A percentile compares a stretch with the other conserved stretches of the same genome.
Evolutionary conservation across 768 basidiomycete genomes (phyloP).

Genomic region (Lactarius trivialis): DNA sequence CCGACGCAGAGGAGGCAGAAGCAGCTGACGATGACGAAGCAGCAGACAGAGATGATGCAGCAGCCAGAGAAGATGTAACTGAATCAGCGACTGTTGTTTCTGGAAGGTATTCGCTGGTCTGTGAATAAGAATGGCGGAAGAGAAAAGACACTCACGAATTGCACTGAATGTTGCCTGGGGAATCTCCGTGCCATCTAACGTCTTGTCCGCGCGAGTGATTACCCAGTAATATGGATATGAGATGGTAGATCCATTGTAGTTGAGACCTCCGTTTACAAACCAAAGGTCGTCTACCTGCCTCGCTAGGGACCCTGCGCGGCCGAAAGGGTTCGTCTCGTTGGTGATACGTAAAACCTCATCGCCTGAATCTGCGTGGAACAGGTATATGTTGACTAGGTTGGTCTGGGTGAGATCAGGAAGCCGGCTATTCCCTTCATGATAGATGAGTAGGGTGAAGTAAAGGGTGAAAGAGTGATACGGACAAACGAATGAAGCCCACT

Average conservation of each 20-base stretch:
- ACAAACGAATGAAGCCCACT: constrained; percentile 79
- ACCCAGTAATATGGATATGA: constrained; percentile 74
- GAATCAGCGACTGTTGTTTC: constrained; percentile 75
- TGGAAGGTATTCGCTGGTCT: constrained; percentile 27
- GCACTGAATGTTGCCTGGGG: constrained; percentile 73
- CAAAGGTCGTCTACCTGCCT: constrained; percentile 66
- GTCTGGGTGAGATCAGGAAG: constrained; percentile 59
- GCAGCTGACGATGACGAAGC: constrained; percentile 20
- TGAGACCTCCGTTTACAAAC: constrained; percentile 52
- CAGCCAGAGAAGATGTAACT: constrained; percentile 47
- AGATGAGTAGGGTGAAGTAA: constrained; percentile 16
- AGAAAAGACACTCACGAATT: constrained; percentile 55
- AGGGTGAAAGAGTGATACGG: constrained; percentile 32
- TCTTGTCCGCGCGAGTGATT: constrained; percentile 51
- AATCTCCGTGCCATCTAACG: constrained; percentile 51
- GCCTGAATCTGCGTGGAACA: constrained; percentile 66
- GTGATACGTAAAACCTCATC: constrained; percentile 39
- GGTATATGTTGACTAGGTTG: constrained; percentile 65
- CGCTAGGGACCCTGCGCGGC: constrained; percentile 47
- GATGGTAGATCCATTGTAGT: constrained; percentile 43
- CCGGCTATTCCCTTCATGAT: constrained; percentile 61
- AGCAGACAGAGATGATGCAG: constrained; percentile 36
- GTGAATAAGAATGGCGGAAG: constrained; percentile 15
- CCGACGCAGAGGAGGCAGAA: constrained; percentile 22
- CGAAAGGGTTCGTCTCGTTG: constrained; percentile 40